Evolutionary conservation across 495 filamentous ascomycete genomes (phyloP), one percentile per base, ranked within the genome.

Genomic region (Lasiosphaeriaceae sp.): DNA sequence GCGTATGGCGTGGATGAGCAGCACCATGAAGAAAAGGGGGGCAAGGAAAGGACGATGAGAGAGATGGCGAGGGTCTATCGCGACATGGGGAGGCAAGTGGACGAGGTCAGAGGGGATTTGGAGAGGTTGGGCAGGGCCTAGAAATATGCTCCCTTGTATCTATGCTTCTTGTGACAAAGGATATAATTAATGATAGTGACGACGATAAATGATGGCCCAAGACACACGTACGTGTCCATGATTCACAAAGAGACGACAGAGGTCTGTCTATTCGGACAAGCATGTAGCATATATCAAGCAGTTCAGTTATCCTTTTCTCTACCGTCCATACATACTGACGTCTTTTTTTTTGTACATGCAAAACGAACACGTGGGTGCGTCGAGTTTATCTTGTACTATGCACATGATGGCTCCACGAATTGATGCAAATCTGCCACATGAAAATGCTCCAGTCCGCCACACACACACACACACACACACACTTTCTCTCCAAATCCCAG

Each of bases 41-140:
- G 50, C 19, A 78, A 74, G 63, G 74, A 74, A 66, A 69, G 60
- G 57, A 72, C 64, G 45, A 81, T 85, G 75, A 72, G 67, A 47
- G 83, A 86, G 71, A 84, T 86, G 71, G 80, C 80, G 9, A 75
- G 79, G 58, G 78, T 80, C n/a, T 87, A 83, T 71, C 69, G 76
- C 1, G 74, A 76, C 43, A 77, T 87, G 66, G 71, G 71, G 3
- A 71, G 65, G 54, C 78, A 85, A 53, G 59, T 86, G 7, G 74
- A 80, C 52, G 76, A 79, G n/a, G 79, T 83, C 1, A 71, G 73
- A 57, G 76, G 67, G 54, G 85, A 87, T 65, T 74, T 88, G 57
- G 74, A 81, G 58, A 71, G 81, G 41, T 65, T 87, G 63, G 68
- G 65, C 22, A 64, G 61, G 55, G 65, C 61, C 17, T 67, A 61